These are phyloP conservation scores for Epithemia pelagica DNA, from an alignment of 108 stramenopile species.

Conservation along the genomic window DNA sequence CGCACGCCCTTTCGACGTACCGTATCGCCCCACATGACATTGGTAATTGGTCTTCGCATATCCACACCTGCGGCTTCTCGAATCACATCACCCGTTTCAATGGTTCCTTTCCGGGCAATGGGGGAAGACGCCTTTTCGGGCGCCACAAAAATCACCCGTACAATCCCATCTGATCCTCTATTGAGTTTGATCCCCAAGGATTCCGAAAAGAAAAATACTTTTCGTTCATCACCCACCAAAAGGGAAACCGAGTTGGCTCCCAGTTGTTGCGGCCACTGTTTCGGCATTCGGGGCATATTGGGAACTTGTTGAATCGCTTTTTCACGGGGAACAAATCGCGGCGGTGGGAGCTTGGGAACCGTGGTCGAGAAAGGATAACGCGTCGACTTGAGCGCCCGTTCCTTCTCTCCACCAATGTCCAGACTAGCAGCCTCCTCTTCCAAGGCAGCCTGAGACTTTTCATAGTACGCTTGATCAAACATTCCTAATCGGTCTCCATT, in stretches of 20 bases:
- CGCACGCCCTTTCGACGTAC: too few species aligned
- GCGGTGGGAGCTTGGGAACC: slow-evolving; percentile 77
- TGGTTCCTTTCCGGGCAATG: slow-evolving; percentile 59
- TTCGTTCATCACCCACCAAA: slow-evolving; percentile 60
- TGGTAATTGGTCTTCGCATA: slow-evolving; percentile 76
- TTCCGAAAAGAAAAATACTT: slow-evolving; percentile 63
- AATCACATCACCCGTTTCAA: slow-evolving; percentile 70
- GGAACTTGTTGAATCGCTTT: slow-evolving; percentile 59
- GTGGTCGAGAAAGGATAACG: slow-evolving; percentile 19
- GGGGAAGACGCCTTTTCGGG: slow-evolving; percentile 54
- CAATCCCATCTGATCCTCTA: slow-evolving; percentile 77
- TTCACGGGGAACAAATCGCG: slow-evolving; percentile 80
- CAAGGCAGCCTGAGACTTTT: slow-evolving; percentile 62
- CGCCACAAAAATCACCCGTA: slow-evolving; percentile 69
- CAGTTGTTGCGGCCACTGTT: slow-evolving; percentile 73
- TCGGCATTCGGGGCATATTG: slow-evolving; percentile 68
- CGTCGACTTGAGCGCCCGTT: neutral
- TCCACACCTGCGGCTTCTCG: slow-evolving; percentile 83
- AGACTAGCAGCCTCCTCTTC: slow-evolving; percentile 28
- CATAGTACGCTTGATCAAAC: slow-evolving; percentile 80
- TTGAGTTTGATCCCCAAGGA: slow-evolving; percentile 81
- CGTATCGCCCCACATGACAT: slow-evolving; percentile 87
- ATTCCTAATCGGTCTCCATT: slow-evolving; percentile 61
- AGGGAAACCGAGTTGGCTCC: slow-evolving; percentile 33
- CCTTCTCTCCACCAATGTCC: neutral